A percentile compares a stretch with the other conserved stretches of the same genome.
Conservation (phyloP, 2,329 filamentous ascomycete species). For the Monilinia fructigena region DNA sequence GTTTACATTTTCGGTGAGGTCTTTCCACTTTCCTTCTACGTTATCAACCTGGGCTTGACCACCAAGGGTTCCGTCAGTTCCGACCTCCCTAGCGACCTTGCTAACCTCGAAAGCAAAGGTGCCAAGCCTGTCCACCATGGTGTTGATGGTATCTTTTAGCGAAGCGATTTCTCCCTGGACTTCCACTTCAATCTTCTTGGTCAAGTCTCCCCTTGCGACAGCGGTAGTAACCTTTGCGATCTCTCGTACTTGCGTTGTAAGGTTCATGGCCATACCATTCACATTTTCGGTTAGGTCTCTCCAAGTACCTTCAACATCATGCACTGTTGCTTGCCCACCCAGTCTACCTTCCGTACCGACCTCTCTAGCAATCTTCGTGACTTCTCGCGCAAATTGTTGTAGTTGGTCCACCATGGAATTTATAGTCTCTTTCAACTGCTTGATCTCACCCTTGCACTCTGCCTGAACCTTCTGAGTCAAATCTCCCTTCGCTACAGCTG, state of each 20-base stretch:
- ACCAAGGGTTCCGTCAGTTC: slow-evolving; percentile 90
- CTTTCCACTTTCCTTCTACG: slow-evolving; percentile 97
- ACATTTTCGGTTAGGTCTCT: slow-evolving; percentile 92
- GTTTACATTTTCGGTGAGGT: slow-evolving; percentile 88
- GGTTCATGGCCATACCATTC: slow-evolving; percentile 97
- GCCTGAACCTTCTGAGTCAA: slow-evolving; percentile 96
- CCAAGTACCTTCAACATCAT: slow-evolving; percentile 97
- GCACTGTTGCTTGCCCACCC: slow-evolving; percentile 91
- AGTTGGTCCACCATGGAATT: slow-evolving; percentile 99
- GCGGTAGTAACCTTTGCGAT: slow-evolving; percentile 96
- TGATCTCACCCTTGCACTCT: slow-evolving; percentile 87
- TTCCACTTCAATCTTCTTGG: slow-evolving; percentile 92
- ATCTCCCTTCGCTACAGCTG: slow-evolving; percentile 76
- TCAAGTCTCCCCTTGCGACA: slow-evolving; percentile 89
- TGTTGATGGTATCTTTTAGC: slow-evolving; percentile 96
- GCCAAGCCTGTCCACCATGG: slow-evolving; percentile 95
- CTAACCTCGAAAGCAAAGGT: slow-evolving; percentile 97
- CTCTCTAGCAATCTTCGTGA: slow-evolving; percentile 93
- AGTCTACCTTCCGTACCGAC: slow-evolving; percentile 94
- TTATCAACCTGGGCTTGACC: slow-evolving; percentile 93
- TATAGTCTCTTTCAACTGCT: slow-evolving; percentile 94
- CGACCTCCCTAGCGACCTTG: slow-evolving; percentile 91
- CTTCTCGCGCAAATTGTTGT: slow-evolving; percentile 93
- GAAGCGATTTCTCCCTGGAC: slow-evolving; percentile 92
- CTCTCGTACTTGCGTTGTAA: slow-evolving; percentile 95